Evolutionary conservation across 306 rosid genomes (phyloP).

Genomic region (Abrus precatorius): DNA sequence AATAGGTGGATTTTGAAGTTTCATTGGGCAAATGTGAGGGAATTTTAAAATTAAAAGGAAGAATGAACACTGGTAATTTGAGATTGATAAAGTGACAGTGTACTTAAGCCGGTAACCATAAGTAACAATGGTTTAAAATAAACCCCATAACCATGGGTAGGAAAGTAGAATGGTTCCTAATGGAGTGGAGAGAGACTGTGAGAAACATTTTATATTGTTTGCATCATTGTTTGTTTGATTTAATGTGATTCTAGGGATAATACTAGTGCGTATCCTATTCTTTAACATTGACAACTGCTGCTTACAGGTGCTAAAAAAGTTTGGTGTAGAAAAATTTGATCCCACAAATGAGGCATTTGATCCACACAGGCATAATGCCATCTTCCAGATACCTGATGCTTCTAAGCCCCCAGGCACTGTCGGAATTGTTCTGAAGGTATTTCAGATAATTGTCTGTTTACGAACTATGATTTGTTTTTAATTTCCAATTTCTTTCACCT

Average conservation of each 20-base stretch:
- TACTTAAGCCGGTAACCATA: conserved; percentile 13
- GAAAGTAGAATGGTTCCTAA: conserved; percentile 1
- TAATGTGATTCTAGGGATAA: conserved; percentile 4
- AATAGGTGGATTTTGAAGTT: conserved; percentile 5
- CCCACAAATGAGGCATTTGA: conserved; percentile 92
- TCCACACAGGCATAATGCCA: conserved; percentile 90
- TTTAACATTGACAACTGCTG: conserved; percentile 35
- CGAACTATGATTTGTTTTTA: neutral
- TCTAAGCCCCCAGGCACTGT: conserved; percentile 89
- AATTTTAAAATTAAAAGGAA: conserved; percentile 3
- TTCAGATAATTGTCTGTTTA: conserved; percentile 1
- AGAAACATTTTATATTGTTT: neutral
- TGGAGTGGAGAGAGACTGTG: neutral
- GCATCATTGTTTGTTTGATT: conserved; percentile 30
- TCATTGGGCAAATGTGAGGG: neutral
- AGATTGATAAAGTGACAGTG: neutral
- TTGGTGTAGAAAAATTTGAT: conserved; percentile 85
- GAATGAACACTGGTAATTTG: neutral
- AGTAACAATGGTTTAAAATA: conserved; percentile 14
- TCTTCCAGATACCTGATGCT: conserved; percentile 83
- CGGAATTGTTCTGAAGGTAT: conserved; percentile 91
- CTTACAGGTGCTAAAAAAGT: conserved; percentile 82
- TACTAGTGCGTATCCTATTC: conserved; percentile 7
- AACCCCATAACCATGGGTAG: neutral
- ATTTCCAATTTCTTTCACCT: neutral